Conservation (phyloP, 352 stramenopile species). For the Achlya hypogyna region DNA sequence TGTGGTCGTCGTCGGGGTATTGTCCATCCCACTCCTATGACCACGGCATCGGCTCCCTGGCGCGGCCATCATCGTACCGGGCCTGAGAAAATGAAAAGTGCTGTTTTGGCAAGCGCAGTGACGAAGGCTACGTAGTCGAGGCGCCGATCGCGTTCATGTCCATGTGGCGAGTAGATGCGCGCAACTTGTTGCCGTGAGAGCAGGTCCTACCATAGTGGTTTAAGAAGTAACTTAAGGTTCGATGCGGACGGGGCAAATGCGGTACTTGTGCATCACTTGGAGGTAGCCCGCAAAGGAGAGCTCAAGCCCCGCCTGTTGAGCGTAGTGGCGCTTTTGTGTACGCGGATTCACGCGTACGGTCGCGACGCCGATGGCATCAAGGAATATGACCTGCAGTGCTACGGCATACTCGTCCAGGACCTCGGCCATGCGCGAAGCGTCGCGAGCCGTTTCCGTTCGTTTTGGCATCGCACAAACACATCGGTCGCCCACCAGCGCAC, state of each 20-base stretch:
- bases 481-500: too few relatives aligned
- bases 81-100: not conserved
- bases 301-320: not conserved
- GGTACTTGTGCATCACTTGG: not conserved
- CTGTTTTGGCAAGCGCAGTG: not conserved
- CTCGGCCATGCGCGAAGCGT: conserved; percentile 4
- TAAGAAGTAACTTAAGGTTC: not conserved
- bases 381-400: conserved; percentile 14
- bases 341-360: conserved; percentile 1
- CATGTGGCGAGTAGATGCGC: not conserved
- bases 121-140: not conserved
- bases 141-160: not conserved
- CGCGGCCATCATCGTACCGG: not conserved
- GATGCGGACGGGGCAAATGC: conserved; percentile 2
- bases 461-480: not conserved
- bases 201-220: conserved; percentile 1
- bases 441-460: not conserved
- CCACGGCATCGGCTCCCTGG: not conserved
- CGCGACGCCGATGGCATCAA: conserved; percentile 5
- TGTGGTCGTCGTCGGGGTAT: conserved; percentile 3
- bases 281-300: not conserved
- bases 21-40: conserved; percentile 7
- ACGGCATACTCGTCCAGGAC: conserved; percentile 1
- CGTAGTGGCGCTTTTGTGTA: not conserved
- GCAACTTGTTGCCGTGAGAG: not conserved